Percentiles rank a stretch among this genome's conserved stretches.
These are phyloP conservation scores for Phialemoniopsis sp. DNA, from an alignment of 2,329 filamentous ascomycete species.

Conservation along the genomic window DNA sequence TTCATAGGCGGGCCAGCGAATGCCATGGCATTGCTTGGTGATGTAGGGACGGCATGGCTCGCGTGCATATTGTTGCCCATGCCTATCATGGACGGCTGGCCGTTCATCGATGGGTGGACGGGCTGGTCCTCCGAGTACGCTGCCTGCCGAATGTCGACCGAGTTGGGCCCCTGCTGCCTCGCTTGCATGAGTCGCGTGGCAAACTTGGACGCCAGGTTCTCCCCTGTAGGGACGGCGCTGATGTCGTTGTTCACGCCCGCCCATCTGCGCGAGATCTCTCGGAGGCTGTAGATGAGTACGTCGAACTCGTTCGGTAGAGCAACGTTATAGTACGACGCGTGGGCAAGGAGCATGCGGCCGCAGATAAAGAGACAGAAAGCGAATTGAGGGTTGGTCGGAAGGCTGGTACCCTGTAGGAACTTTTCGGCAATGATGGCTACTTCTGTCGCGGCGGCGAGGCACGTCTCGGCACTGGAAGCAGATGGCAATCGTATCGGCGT, in stretches of 20 bases:
- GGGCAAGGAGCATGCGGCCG: slow-evolving; percentile 24
- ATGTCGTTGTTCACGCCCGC: slow-evolving; percentile 22
- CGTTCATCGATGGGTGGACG: too few relatives aligned
- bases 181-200: slow-evolving; percentile 22
- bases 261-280: slow-evolving; percentile 30
- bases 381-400: slow-evolving; percentile 27
- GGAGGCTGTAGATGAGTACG: slow-evolving; percentile 22
- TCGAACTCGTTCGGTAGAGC: slow-evolving; percentile 22
- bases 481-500: slow-evolving; percentile 25
- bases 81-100: too few relatives aligned
- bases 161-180: slow-evolving; percentile 17
- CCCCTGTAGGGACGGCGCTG: too few relatives aligned
- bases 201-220: slow-evolving; percentile 30
- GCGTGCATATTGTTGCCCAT: too few relatives aligned
- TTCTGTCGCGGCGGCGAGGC: slow-evolving; percentile 29
- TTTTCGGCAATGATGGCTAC: slow-evolving; percentile 29
- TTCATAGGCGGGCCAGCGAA: too few relatives aligned
- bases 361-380: slow-evolving; percentile 32
- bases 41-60: too few relatives aligned
- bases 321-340: slow-evolving; percentile 23
- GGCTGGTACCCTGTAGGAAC: slow-evolving; percentile 24
- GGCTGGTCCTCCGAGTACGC: slow-evolving; percentile 24
- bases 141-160: slow-evolving; percentile 25
- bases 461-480: slow-evolving; percentile 33
- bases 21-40: too few relatives aligned